Evolutionary conservation across 1,284 basidiomycete genomes (phyloP).

Genomic region (Pseudozyma tsukubaensis): DNA sequence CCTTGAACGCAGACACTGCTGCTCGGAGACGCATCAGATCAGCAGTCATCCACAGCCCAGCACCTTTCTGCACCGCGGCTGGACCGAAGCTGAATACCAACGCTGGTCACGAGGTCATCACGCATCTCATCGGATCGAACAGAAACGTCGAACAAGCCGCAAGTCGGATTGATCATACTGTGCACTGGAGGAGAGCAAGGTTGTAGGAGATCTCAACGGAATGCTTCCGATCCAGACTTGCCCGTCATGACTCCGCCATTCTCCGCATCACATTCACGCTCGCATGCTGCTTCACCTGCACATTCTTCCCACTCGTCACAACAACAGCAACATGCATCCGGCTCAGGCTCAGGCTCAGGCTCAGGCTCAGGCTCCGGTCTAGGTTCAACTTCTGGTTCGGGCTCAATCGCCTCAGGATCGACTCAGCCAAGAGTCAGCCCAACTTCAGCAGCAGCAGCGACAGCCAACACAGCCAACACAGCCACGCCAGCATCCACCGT

Average conservation of each 20-base stretch:
- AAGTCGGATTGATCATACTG: not conserved
- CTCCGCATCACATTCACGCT: slow-evolving; percentile 13
- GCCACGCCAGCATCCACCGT: not conserved
- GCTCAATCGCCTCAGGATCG: too few relatives aligned
- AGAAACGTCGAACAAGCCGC: not conserved
- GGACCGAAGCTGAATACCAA: not conserved
- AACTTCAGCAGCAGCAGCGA: slow-evolving; percentile 3
- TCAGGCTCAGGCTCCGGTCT: too few relatives aligned
- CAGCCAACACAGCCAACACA: slow-evolving; percentile 3
- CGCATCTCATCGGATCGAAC: too few relatives aligned
- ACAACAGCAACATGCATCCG: not conserved
- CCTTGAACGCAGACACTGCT: too few relatives aligned
- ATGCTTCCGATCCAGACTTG: slow-evolving; percentile 25
- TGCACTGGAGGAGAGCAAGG: not conserved
- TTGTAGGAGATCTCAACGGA: not conserved
- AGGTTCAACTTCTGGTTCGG: too few relatives aligned
- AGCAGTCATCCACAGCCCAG: not conserved
- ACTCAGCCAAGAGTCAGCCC: not conserved
- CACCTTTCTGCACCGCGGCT: slow-evolving; percentile 16
- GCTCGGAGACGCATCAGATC: not conserved
- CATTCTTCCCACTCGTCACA: slow-evolving; percentile 13
- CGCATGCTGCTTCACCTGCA: slow-evolving; percentile 23
- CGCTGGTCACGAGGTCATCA: not conserved
- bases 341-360: too few relatives aligned
- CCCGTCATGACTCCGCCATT: slow-evolving; percentile 27